These are phyloP conservation scores for Talaromyces sp. DNA, from an alignment of 2,329 filamentous ascomycete species.

Conservation along the genomic window DNA sequence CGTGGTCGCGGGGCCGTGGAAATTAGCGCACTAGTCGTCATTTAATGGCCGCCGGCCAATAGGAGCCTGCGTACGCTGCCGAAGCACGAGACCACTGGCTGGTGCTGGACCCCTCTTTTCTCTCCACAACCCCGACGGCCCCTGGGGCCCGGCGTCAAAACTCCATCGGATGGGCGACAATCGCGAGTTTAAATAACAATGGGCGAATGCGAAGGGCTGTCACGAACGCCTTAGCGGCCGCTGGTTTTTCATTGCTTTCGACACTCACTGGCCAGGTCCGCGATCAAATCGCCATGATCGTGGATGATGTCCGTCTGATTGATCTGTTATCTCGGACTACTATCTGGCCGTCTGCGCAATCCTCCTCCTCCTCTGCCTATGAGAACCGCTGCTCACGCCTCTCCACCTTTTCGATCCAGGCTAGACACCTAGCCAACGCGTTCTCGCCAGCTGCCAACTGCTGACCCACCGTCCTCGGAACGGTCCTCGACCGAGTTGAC, in stretches of 20 bases:
- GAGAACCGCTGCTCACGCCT: background rate
- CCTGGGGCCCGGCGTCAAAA: background rate
- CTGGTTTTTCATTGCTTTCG: background rate
- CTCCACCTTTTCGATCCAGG: background rate
- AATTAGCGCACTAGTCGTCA: background rate
- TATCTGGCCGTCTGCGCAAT: background rate
- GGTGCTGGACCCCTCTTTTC: background rate
- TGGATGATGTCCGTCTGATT: background rate
- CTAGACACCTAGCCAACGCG: background rate
- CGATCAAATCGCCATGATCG: background rate
- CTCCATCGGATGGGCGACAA: background rate
- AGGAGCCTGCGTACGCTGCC: background rate
- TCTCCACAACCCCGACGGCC: background rate
- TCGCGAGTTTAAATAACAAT: background rate
- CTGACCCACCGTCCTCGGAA: slow-evolving; percentile 20
- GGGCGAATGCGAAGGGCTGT: background rate
- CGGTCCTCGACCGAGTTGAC: slow-evolving; percentile 18
- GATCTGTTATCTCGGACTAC: background rate
- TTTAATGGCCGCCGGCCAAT: background rate
- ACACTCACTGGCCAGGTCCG: background rate
- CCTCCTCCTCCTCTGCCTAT: background rate
- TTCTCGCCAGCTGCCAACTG: slow-evolving; percentile 17
- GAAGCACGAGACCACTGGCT: background rate
- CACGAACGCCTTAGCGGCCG: background rate
- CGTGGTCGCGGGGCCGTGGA: background rate